These are phyloP conservation scores for Cladosporium sp. DNA, from an alignment of 2,329 filamentous ascomycete genomes.

Conservation along the genomic window DNA sequence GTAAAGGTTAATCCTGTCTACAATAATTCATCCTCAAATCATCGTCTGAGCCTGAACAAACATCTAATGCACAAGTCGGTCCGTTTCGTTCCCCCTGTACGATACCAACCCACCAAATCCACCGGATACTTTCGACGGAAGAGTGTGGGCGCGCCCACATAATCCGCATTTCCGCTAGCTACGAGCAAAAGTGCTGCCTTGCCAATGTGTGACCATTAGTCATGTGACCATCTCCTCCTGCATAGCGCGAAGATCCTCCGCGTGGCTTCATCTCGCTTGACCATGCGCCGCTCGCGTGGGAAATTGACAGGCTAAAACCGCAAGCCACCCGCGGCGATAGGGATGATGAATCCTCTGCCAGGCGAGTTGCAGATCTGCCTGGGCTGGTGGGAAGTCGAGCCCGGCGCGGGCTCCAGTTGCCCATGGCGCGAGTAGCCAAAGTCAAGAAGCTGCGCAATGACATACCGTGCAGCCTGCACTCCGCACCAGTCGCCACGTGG, in stretches of 20 bases:
- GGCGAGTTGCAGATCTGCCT: conserved; percentile 7
- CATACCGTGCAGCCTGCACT: conserved; percentile 4
- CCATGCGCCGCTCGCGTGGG: conserved; percentile 16
- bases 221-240: conserved; percentile 3
- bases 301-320: conserved; percentile 12
- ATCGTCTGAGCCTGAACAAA: not conserved
- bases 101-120: not conserved
- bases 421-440: not conserved
- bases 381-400: not conserved
- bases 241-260: conserved; percentile 3
- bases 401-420: not conserved
- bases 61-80: not conserved
- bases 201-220: not conserved
- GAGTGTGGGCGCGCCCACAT: not conserved
- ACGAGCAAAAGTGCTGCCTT: not conserved
- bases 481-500: conserved; percentile 5
- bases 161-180: not conserved
- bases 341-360: not conserved
- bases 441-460: not conserved
- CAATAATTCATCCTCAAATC: not conserved
- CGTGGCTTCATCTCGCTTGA: conserved; percentile 17
- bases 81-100: not conserved
- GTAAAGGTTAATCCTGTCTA: not conserved
- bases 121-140: not conserved
- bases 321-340: not conserved